Base-by-base conservation (phyloP, 176 grass and related monocot species). In the Musa acuminata region DNA sequence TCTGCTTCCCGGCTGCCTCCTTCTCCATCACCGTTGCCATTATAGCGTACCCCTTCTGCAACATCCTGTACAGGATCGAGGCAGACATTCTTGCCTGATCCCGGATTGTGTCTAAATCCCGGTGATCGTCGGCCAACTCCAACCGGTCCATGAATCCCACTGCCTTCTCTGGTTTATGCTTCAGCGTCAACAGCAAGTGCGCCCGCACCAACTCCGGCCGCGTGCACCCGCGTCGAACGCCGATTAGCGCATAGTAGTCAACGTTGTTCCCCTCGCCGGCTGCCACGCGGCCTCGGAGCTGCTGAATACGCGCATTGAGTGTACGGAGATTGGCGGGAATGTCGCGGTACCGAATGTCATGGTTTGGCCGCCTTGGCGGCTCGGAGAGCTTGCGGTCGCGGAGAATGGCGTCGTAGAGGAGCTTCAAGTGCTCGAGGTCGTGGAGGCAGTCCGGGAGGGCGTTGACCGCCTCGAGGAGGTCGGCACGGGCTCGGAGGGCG, bases 81-180 rank as follows among this genome's bases (percentile, higher is more conserved):
- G 95, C 95, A 2, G 91, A 94, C 95, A 99, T 99, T 67, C 83
- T 87, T 0, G 91, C 95, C 81, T 99, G 91, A 68, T 95, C 88
- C 1, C 84, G 84, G 62, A 99, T 88, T 2, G 86, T 80, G 72
- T 99, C 91, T 1, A 94, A 69, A 67, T 99, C 95, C 1, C 91
- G 86, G 70, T 99, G 85, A 78, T 99, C 95, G 52, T 99, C 95
- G 0, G 89, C 83, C 21, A 99, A 84, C 76, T 99, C 90, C 9
- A 99, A 27, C 1, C 96, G 86, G 0, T 99, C 96, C 2, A 84
- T 82, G 29, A 99, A 99, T 65, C 80, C 88, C 23, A 80, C 82
- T 16, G 96, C 86, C 4, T 86, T 86, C 76, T 99, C 96, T 0
- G 96, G 96, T 52, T 91, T 99, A 0, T 91, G 96, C 63, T 99